A percentile compares a stretch with the other conserved stretches of the same genome.
These are phyloP conservation scores for Quercus suber DNA, from an alignment of 306 rosid genomes.

Conservation along the genomic window DNA sequence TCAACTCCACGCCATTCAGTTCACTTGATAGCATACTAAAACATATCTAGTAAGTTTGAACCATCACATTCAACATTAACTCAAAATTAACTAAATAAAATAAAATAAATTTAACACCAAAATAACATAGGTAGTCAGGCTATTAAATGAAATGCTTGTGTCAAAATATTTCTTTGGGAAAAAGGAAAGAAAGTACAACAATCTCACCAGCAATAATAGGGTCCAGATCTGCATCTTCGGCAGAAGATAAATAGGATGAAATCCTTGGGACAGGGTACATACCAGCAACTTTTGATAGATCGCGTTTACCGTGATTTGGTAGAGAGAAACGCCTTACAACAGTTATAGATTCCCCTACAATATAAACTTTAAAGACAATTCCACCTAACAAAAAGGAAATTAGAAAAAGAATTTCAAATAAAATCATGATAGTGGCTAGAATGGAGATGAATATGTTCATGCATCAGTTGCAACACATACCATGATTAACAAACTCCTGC, in stretches of 20 bases:
- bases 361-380: conserved; percentile 49
- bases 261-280: conserved; percentile 49
- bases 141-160: background rate
- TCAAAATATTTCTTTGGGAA: background rate
- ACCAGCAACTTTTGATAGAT: conserved; percentile 43
- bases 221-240: conserved; percentile 51
- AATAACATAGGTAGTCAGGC: background rate
- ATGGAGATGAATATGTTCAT: background rate
- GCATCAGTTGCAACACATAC: conserved; percentile 32
- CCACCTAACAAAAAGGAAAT: conserved; percentile 26
- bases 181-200: background rate
- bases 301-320: conserved; percentile 44
- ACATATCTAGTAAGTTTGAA: background rate
- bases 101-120: background rate
- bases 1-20: background rate
- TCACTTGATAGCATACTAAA: background rate
- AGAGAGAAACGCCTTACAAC: conserved; percentile 55
- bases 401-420: background rate
- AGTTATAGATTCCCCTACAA: conserved; percentile 45
- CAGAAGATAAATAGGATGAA: conserved; percentile 52
- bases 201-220: conserved; percentile 49
- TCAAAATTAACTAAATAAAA: background rate
- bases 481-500: conserved; percentile 60
- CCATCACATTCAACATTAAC: background rate
- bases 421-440: background rate